Conservation (phyloP, 1,284 basidiomycete species). For the Cutaneotrichosporon curvatum region DNA sequence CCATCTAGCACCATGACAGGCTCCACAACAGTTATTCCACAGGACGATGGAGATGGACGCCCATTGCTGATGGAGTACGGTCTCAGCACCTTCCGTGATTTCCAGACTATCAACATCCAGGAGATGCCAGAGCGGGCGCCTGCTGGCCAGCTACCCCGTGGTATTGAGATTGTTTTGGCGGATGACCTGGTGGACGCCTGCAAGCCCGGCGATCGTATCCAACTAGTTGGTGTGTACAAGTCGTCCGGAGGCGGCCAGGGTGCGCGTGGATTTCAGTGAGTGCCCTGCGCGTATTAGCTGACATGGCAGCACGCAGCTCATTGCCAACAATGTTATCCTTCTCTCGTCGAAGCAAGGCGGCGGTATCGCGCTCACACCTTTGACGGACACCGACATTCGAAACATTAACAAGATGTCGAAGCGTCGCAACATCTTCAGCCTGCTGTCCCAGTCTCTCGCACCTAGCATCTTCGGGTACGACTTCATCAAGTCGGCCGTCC, state of each 20-base stretch:
- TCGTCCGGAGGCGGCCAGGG: slow-evolving; percentile 80
- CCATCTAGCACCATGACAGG: slow-evolving; percentile 49
- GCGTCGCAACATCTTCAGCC: slow-evolving; percentile 70
- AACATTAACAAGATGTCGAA: slow-evolving; percentile 92
- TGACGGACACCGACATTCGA: slow-evolving; percentile 92
- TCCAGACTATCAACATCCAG: slow-evolving; percentile 96
- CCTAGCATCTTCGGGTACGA: slow-evolving; percentile 97
- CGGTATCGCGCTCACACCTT: slow-evolving; percentile 84
- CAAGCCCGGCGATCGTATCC: slow-evolving; percentile 96
- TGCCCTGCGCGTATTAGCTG: slow-evolving; percentile 14
- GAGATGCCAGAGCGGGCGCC: slow-evolving; percentile 99
- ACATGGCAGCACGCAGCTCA: slow-evolving; percentile 68
- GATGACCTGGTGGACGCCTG: slow-evolving; percentile 96
- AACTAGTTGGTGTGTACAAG: slow-evolving; percentile 91
- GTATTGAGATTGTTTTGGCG: slow-evolving; percentile 90
- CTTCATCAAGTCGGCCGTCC: slow-evolving; percentile 88
- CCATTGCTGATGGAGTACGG: slow-evolving; percentile 89
- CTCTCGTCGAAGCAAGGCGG: slow-evolving; percentile 94
- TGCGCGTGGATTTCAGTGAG: slow-evolving; percentile 85
- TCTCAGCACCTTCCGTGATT: slow-evolving; percentile 84
- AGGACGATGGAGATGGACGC: slow-evolving; percentile 83
- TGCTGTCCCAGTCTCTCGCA: slow-evolving; percentile 90
- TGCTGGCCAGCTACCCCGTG: slow-evolving; percentile 90
- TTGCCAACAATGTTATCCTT: slow-evolving; percentile 95
- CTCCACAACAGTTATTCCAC: slow-evolving; percentile 84